phyloP scores from a whole-genome alignment of 1,139 yeast species.

The Yamadazyma trypodendri region DNA sequence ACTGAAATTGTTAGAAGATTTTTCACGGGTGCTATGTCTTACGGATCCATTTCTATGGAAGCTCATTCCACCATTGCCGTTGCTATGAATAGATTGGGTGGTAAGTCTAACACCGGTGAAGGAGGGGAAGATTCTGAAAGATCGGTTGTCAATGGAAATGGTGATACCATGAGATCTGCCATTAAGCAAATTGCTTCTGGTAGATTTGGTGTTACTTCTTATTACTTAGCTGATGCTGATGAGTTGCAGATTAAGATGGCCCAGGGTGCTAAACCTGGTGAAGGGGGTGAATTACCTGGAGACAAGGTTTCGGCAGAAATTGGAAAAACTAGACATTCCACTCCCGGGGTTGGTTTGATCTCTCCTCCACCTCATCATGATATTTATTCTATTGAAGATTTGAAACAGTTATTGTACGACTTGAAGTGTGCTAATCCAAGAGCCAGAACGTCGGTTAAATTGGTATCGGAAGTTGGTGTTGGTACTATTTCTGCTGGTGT shows the following conservation, averaged over 20 bases:
- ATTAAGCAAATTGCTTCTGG: slow-evolving; percentile 98
- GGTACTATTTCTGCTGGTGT: slow-evolving; percentile 99
- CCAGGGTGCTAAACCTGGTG: slow-evolving; percentile 99
- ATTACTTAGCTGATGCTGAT: slow-evolving; percentile 92
- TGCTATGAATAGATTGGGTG: slow-evolving; percentile 97
- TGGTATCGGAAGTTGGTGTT: slow-evolving; percentile 97
- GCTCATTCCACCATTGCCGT: slow-evolving; percentile 97
- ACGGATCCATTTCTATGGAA: slow-evolving; percentile 98
- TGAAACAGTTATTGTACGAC: slow-evolving; percentile 94
- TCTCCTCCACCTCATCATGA: slow-evolving; percentile 99
- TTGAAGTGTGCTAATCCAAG: slow-evolving; percentile 96
- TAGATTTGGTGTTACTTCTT: slow-evolving; percentile 95
- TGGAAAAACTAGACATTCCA: slow-evolving; percentile 95
- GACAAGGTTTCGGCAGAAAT: slow-evolving; percentile 85
- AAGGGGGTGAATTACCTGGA: slow-evolving; percentile 98
- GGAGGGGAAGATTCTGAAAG: slow-evolving; percentile 99
- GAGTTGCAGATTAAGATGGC: slow-evolving; percentile 98
- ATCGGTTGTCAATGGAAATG: slow-evolving; percentile 73
- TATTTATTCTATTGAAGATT: slow-evolving; percentile 95
- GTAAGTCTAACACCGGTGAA: slow-evolving; percentile 97
- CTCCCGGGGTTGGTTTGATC: slow-evolving; percentile 94
- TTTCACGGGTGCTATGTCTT: slow-evolving; percentile 99
- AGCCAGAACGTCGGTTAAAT: slow-evolving; percentile 93
- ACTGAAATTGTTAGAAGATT: slow-evolving; percentile 97
- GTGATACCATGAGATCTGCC: slow-evolving; percentile 97